Evolutionary conservation across 2,329 filamentous ascomycete genomes (phyloP).

Genomic region (Penicillium sp.): DNA sequence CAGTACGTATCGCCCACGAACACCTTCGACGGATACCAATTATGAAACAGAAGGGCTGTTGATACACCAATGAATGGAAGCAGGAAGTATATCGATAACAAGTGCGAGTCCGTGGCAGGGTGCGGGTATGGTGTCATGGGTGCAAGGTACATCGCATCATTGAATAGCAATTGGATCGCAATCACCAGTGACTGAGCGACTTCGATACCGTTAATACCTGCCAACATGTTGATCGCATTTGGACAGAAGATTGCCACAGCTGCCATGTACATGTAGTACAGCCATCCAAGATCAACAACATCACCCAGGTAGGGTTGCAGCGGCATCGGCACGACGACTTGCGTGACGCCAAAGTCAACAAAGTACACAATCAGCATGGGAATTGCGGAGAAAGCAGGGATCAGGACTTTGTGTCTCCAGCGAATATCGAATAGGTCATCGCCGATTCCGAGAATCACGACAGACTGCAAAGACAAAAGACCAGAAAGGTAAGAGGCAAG

Average conservation of each 20-base stretch:
- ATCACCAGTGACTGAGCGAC: constrained; percentile 92
- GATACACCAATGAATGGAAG: constrained; percentile 94
- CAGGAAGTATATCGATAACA: constrained; percentile 93
- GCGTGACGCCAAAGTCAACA: constrained; percentile 96
- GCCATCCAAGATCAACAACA: constrained; percentile 74
- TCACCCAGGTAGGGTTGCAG: constrained; percentile 82
- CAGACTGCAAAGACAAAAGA: constrained; percentile 86
- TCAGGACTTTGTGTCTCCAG: constrained; percentile 98
- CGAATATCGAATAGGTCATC: constrained; percentile 98
- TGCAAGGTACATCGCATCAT: constrained; percentile 81
- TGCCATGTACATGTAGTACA: constrained; percentile 98
- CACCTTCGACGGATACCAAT: constrained; percentile 92
- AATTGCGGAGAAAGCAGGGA: constrained; percentile 88
- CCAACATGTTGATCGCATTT: constrained; percentile 99
- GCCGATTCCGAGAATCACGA: constrained; percentile 85
- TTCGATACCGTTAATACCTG: constrained; percentile 98
- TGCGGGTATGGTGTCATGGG: constrained; percentile 77
- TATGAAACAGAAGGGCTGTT: constrained; percentile 79
- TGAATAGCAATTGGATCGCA: constrained; percentile 76
- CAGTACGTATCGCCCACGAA: constrained; percentile 99
- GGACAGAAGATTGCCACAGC: constrained; percentile 95
- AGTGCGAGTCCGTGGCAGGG: constrained; percentile 89
- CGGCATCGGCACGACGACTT: constrained; percentile 85
- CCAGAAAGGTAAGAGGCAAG: constrained; percentile 93
- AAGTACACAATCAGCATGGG: constrained; percentile 96